Percentiles rank a stretch among this genome's conserved stretches.
Conservation (phyloP, 75 land plant genomes). For the Chamaecyparis obtusa region DNA sequence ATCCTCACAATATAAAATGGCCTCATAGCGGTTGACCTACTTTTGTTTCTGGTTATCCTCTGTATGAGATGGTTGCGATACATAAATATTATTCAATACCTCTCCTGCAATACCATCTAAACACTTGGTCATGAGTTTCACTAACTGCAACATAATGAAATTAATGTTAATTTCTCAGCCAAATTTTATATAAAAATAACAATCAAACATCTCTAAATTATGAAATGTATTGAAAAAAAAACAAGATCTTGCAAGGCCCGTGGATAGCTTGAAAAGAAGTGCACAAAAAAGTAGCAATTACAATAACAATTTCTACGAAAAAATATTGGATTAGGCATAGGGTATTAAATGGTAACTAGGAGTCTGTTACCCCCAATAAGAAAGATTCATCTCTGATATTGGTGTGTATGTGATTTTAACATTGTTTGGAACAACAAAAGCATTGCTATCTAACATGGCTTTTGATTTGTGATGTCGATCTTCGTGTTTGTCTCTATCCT, state of each 20-base stretch:
- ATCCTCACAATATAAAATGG: too few species aligned
- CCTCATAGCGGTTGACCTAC: too few species aligned
- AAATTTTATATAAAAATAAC: neutral
- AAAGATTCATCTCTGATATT: conserved; percentile 87
- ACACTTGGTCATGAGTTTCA: too few species aligned
- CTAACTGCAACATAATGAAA: too few species aligned
- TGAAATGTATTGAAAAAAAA: neutral
- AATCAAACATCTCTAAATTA: neutral
- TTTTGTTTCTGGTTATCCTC: too few species aligned
- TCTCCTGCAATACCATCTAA: conserved; percentile 49
- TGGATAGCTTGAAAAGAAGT: neutral
- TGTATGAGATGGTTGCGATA: too few species aligned
- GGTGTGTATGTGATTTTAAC: conserved; percentile 71
- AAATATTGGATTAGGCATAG: neutral
- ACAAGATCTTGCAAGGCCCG: too few species aligned
- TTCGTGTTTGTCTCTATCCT: conserved; percentile 42
- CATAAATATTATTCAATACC: conserved; percentile 71
- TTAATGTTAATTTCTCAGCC: neutral
- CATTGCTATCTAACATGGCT: conserved; percentile 44
- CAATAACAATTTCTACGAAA: too few species aligned
- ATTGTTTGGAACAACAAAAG: conserved; percentile 36
- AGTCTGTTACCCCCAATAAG: conserved; percentile 77
- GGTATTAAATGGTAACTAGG: conserved; percentile 92
- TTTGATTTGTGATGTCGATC: conserved; percentile 48
- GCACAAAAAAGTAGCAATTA: neutral